phyloP scores from a whole-genome alignment of 2,329 filamentous ascomycete species.

The Fusarium stilboides region DNA sequence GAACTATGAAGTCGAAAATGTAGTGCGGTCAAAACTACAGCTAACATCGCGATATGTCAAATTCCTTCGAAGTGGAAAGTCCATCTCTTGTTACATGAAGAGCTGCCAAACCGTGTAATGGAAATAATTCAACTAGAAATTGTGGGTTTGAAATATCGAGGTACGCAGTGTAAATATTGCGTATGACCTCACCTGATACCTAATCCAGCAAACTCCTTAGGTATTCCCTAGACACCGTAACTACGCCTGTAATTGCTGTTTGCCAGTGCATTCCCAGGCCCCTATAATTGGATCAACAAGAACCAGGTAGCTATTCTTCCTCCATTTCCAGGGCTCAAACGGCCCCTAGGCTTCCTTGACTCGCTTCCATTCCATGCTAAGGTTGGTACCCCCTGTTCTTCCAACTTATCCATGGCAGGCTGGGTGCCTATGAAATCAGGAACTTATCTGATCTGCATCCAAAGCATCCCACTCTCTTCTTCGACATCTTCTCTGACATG shows the following conservation, averaged over 20 bases:
- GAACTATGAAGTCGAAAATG: background rate
- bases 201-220: background rate
- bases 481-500: background rate
- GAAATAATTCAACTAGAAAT: background rate
- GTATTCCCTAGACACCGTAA: background rate
- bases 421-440: too few relatives aligned
- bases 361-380: background rate
- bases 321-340: background rate
- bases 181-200: slow-evolving; percentile 4
- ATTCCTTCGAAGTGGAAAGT: background rate
- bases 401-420: too few relatives aligned
- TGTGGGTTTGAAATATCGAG: background rate
- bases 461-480: too few relatives aligned
- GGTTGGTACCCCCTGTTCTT: too few relatives aligned
- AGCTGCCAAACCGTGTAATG: background rate
- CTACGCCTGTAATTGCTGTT: background rate
- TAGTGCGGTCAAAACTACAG: too few relatives aligned
- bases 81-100: background rate
- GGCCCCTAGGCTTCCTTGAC: background rate
- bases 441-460: too few relatives aligned
- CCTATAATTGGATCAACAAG: background rate
- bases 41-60: background rate
- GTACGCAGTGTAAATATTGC: background rate
- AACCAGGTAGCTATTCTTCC: background rate
- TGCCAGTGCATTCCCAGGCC: too few relatives aligned